Evolutionary conservation across 306 rosid species (phyloP).

Genomic region (Arachis hypogaea): DNA sequence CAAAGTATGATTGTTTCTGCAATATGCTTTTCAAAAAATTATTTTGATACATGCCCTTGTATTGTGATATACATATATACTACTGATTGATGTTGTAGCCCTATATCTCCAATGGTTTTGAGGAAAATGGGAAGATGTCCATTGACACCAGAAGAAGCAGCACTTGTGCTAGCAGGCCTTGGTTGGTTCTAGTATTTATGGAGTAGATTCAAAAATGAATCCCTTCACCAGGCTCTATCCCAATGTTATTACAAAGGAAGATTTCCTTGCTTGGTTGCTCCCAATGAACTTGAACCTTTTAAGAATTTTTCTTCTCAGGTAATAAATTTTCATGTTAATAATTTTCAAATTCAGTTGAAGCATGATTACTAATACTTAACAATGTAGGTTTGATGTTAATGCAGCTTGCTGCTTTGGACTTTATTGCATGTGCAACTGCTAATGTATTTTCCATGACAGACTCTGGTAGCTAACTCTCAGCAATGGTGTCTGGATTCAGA

Average conservation of each 20-base stretch:
- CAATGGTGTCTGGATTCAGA: conserved; percentile 88
- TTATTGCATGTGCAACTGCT: too few relatives aligned
- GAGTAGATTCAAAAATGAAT: conserved; percentile 42
- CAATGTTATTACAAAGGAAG: too few relatives aligned
- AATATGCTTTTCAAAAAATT: background rate
- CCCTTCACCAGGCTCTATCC: too few relatives aligned
- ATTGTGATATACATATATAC: too few relatives aligned
- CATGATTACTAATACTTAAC: background rate
- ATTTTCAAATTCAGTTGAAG: background rate
- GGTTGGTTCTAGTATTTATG: conserved; percentile 84
- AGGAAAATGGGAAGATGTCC: conserved; percentile 89
- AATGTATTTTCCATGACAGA: too few relatives aligned
- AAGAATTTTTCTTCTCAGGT: conserved; percentile 93
- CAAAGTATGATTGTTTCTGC: too few relatives aligned
- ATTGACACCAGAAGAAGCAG: conserved; percentile 97
- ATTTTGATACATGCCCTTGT: conserved; percentile 7
- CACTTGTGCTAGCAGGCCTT: conserved; percentile 82
- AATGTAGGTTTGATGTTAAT: conserved; percentile 13
- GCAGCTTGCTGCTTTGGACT: too few relatives aligned
- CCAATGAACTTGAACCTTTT: conserved; percentile 77
- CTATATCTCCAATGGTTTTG: conserved; percentile 38
- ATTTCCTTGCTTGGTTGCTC: conserved; percentile 51
- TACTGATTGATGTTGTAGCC: background rate
- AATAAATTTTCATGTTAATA: background rate
- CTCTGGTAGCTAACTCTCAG: background rate